Percentiles rank a stretch among this genome's conserved stretches.
Conservation (phyloP, 116 monocot genomes). For the Phalaenopsis hybrid region DNA sequence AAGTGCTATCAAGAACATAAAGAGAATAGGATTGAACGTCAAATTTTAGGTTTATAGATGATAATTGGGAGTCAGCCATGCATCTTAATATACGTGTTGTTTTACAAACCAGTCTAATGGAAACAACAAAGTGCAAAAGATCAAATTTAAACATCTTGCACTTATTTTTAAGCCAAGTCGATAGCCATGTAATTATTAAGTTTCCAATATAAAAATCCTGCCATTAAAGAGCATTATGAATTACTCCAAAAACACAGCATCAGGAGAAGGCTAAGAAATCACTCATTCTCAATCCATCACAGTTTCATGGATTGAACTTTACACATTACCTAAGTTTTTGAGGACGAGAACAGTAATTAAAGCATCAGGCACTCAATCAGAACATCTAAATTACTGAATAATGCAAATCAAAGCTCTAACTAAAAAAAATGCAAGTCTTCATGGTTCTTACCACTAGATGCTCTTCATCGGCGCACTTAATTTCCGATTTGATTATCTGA, state of each 20-base stretch:
- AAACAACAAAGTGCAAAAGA: no score
- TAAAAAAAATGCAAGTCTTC: not conserved
- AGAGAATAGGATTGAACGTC: no score
- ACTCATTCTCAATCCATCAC: not conserved
- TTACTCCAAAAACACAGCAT: not conserved
- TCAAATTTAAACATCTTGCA: no score
- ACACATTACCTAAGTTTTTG: not conserved
- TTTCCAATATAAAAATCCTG: not conserved
- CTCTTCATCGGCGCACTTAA: constrained; percentile 64
- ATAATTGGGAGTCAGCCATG: no score
- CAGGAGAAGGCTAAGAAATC: not conserved
- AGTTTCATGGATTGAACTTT: not conserved
- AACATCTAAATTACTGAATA: not conserved
- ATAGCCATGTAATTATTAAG: not conserved
- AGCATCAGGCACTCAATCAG: not conserved
- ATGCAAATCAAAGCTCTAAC: not conserved
- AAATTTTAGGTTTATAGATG: no score
- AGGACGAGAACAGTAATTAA: not conserved
- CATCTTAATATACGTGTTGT: no score
- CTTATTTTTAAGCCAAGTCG: no score
- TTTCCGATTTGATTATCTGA: constrained; percentile 61
- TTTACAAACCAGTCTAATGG: no score
- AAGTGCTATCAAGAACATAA: no score
- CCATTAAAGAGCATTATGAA: not conserved
- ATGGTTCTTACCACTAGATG: constrained; percentile 45